These are phyloP conservation scores for Actinomortierella ambigua DNA, from an alignment of 371 early-diverging fungal genomes.

Conservation along the genomic window DNA sequence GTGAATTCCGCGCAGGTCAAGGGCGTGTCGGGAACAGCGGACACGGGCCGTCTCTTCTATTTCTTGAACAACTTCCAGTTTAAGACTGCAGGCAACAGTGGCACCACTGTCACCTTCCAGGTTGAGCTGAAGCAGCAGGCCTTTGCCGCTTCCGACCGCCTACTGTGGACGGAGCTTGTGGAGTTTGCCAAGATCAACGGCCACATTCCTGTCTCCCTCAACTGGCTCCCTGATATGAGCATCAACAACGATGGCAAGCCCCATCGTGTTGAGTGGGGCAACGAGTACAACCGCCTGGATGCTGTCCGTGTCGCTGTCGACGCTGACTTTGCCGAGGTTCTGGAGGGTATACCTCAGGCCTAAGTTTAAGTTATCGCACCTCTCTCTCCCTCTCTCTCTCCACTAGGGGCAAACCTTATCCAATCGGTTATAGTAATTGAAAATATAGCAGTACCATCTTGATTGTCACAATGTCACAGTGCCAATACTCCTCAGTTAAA, in stretches of 20 bases:
- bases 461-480: too few relatives aligned
- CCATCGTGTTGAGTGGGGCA: conserved; percentile 17
- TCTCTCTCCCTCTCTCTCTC: too few relatives aligned
- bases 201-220: background rate
- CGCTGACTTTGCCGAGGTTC: conserved; percentile 31
- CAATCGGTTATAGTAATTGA: too few relatives aligned
- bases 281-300: background rate
- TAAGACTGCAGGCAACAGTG: background rate
- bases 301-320: conserved; percentile 16
- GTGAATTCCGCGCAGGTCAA: background rate
- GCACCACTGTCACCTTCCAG: background rate
- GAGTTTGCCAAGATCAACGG: background rate
- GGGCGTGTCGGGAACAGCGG: background rate
- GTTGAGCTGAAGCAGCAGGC: background rate
- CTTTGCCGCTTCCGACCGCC: background rate
- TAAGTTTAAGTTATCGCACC: too few relatives aligned
- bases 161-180: background rate
- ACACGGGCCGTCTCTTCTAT: background rate
- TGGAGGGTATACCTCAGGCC: conserved; percentile 2
- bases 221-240: background rate
- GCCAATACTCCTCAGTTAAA: too few relatives aligned
- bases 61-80: background rate
- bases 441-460: too few relatives aligned
- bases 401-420: too few relatives aligned
- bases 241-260: conserved; percentile 3